Evolutionary conservation across 495 filamentous ascomycete species (phyloP).

Genomic region (Penicillium flavigenum): DNA sequence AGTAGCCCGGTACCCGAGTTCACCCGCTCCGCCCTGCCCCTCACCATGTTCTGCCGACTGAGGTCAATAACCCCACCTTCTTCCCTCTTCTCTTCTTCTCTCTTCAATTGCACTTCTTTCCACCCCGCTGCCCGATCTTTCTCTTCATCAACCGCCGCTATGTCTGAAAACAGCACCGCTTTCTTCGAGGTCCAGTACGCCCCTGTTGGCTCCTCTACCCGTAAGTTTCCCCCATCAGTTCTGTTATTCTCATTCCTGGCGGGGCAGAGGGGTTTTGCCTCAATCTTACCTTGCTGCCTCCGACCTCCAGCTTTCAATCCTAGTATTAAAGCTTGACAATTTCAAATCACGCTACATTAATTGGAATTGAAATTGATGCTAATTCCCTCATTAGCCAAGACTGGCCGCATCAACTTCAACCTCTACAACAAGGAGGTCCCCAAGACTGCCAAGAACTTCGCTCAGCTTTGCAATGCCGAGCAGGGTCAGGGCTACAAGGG

Average conservation of each 20-base stretch:
- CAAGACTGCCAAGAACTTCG: constrained; percentile 96
- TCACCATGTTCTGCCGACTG: constrained; percentile 54
- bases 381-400: constrained; percentile 55
- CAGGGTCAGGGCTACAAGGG: constrained; percentile 89
- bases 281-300: constrained; percentile 8
- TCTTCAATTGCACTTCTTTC: constrained; percentile 48
- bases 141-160: constrained; percentile 58
- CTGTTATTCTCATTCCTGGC: constrained; percentile 11
- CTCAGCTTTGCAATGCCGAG: constrained; percentile 89
- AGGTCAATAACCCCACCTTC: constrained; percentile 50
- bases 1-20: constrained; percentile 31
- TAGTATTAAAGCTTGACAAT: background rate
- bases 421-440: constrained; percentile 87
- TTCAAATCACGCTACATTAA: background rate
- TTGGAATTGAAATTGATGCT: constrained; percentile 15
- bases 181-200: constrained; percentile 65
- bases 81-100: constrained; percentile 48
- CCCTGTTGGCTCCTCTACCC: constrained; percentile 56
- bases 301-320: background rate
- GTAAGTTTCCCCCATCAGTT: constrained; percentile 50
- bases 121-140: constrained; percentile 54
- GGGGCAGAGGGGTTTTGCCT: constrained; percentile 20
- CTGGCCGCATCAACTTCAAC: constrained; percentile 82
- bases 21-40: constrained; percentile 42
- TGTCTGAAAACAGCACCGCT: constrained; percentile 57